These are phyloP conservation scores for Leucaena leucocephala DNA, from an alignment of 306 rosid species.

Conservation along the genomic window DNA sequence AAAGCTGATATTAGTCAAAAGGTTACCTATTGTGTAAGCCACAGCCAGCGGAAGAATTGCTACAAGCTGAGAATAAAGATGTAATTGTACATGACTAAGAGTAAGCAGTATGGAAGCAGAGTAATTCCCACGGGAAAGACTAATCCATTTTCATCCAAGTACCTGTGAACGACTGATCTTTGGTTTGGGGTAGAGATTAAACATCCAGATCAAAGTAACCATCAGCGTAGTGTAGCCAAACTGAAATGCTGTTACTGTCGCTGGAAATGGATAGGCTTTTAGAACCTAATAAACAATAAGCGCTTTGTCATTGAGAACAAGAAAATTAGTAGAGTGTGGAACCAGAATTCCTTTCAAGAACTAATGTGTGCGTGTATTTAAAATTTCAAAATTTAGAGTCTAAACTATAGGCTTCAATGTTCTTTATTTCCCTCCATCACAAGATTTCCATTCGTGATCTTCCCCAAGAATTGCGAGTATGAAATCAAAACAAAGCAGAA, in stretches of 20 bases:
- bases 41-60: slow-evolving; percentile 64
- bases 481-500: slow-evolving; percentile 12
- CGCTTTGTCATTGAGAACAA: slow-evolving; percentile 48
- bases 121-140: slow-evolving; percentile 10
- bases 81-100: not conserved
- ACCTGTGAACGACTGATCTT: slow-evolving; percentile 62
- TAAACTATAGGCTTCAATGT: not conserved
- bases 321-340: not conserved
- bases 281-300: slow-evolving; percentile 63
- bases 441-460: not conserved
- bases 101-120: slow-evolving; percentile 11
- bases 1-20: slow-evolving; percentile 72
- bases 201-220: slow-evolving; percentile 60
- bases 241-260: slow-evolving; percentile 75
- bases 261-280: slow-evolving; percentile 90
- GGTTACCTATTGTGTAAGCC: slow-evolving; percentile 74
- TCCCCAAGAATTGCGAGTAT: not conserved
- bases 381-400: slow-evolving; percentile 25
- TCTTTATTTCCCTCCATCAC: not conserved
- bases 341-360: slow-evolving; percentile 23
- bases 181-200: slow-evolving; percentile 65
- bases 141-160: slow-evolving; percentile 26
- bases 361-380: slow-evolving; percentile 1
- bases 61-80: slow-evolving; percentile 47
- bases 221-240: slow-evolving; percentile 54